Base-by-base conservation (phyloP, 1,284 basidiomycete species). In the Ceratobasidium sp. region DNA sequence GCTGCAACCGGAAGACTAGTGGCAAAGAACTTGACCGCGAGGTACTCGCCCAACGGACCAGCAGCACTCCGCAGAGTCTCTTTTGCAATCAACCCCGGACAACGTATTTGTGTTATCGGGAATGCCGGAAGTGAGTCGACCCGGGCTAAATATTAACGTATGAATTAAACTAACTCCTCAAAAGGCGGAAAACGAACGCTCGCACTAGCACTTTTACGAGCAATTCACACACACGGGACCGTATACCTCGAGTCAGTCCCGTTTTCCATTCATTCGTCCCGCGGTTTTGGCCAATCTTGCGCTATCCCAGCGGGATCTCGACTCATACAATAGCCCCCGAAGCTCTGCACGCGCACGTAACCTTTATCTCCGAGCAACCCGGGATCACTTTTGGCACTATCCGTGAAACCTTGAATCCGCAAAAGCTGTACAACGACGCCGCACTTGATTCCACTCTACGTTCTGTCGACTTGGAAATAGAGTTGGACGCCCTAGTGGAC, bases 231-330 rank as follows among this genome's bases (percentile, higher is more conserved):
- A 5, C 34, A 46, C 5, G 68, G 68, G 3, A 59, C 59, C 16
- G 51, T 71, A 13, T 71, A 48, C 31, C 58, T 46, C 16, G 68
- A 71, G 68, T 71, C 34, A 53, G 66, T 34, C n/a, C 19, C 9
- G 4, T 41, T 46, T 11, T 22, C 29, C 41, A 9, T n/a, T 61
- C 37, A n/a, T 56, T 69, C 27, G n/a, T 22, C 46, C 14, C 22
- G 39, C 2, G 1, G 46, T 56, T 4, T 19, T 46, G 8, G 27
- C 22, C 48, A 19, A 49, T 16, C 11, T 9, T 11, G 14, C 22
- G 14, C n/a, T 6, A 34, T 8, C 7, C 29, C 34, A 71, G 68
- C 37, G 68, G 68, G 22, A 31, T 71, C 11, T 58, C 54, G 2
- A 71, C 68, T 19, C 68, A 71, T 22, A 51, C 68, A 0, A 46